Evolutionary conservation across 2,329 filamentous ascomycete genomes (phyloP).

Genomic region (Hypocrella siamensis): DNA sequence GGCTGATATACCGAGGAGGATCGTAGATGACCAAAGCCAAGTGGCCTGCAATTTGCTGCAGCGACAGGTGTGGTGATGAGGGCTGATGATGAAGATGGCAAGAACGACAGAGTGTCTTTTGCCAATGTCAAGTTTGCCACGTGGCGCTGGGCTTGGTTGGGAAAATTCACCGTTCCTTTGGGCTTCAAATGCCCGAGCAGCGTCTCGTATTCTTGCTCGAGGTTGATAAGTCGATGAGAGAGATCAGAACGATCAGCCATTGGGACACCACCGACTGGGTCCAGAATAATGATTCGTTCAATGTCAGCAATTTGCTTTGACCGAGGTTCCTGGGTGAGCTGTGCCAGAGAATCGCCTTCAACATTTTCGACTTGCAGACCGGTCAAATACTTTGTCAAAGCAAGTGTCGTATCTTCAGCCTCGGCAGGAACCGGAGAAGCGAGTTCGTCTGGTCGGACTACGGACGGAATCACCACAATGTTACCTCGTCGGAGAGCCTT

Average conservation of each 20-base stretch:
- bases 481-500: constrained; percentile 16
- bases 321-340: constrained; percentile 18
- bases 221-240: constrained; percentile 58
- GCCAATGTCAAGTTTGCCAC: constrained; percentile 57
- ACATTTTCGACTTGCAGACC: constrained; percentile 36
- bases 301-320: constrained; percentile 43
- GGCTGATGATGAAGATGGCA: constrained; percentile 74
- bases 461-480: constrained; percentile 22
- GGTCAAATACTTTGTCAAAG: constrained; percentile 61
- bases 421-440: constrained; percentile 23
- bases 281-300: constrained; percentile 78
- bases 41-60: constrained; percentile 30
- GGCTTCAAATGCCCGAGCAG: constrained; percentile 46
- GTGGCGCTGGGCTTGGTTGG: constrained; percentile 28
- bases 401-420: constrained; percentile 51
- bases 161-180: constrained; percentile 5
- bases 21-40: not conserved
- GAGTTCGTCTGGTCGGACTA: constrained; percentile 26
- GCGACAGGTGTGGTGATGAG: constrained; percentile 78
- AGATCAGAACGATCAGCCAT: constrained; percentile 27
- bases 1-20: constrained; percentile 27
- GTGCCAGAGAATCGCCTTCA: no score
- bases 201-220: constrained; percentile 72
- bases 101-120: constrained; percentile 51
- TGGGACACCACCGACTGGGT: constrained; percentile 75